Conservation (phyloP, 306 rosid genomes). For the Rubus parviflorus region DNA sequence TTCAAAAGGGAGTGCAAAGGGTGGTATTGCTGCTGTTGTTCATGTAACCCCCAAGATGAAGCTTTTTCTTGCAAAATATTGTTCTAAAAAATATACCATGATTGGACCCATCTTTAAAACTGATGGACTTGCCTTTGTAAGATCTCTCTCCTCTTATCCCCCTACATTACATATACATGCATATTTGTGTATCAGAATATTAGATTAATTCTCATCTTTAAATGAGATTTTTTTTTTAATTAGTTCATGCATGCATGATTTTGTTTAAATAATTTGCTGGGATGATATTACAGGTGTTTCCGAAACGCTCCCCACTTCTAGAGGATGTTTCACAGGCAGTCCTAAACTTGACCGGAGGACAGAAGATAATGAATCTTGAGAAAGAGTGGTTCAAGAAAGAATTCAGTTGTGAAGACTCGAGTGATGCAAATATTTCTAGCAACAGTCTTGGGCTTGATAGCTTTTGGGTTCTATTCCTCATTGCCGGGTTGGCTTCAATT, state of each 20-base stretch:
- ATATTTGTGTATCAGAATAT: background rate
- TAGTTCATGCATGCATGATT: background rate
- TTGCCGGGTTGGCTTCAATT: constrained; percentile 42
- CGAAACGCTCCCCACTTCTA: constrained; percentile 46
- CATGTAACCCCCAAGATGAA: constrained; percentile 32
- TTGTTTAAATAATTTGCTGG: background rate
- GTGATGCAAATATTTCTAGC: constrained; percentile 14
- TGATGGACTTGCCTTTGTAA: constrained; percentile 46
- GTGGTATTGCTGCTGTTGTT: constrained; percentile 42
- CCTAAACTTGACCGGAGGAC: constrained; percentile 53
- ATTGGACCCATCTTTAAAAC: constrained; percentile 28
- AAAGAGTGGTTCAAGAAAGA: constrained; percentile 40
- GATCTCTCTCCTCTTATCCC: background rate
- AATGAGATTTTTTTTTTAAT: background rate
- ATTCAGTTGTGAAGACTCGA: constrained; percentile 29
- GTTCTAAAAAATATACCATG: constrained; percentile 39
- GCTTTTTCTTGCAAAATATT: constrained; percentile 30
- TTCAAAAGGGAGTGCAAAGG: constrained; percentile 30
- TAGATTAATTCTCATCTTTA: background rate
- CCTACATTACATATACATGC: background rate
- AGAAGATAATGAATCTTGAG: constrained; percentile 51
- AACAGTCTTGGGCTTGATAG: constrained; percentile 50
- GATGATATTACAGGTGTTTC: constrained; percentile 33
- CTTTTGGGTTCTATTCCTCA: constrained; percentile 65
- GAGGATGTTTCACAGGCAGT: constrained; percentile 60